Base-by-base conservation (phyloP, 768 basidiomycete genomes). In the Thelephora aurantiotincta region DNA sequence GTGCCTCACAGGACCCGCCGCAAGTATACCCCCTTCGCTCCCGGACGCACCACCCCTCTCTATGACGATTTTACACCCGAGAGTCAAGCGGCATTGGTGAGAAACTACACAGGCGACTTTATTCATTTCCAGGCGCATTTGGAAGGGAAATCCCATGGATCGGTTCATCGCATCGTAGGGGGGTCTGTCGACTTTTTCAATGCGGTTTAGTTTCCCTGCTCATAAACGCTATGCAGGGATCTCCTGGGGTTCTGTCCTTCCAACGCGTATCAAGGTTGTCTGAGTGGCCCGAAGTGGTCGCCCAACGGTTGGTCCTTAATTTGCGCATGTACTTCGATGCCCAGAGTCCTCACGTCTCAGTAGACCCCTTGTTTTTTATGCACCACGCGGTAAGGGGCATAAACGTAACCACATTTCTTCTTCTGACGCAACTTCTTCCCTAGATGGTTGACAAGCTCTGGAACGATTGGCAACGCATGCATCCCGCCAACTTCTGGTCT, bases 391-490 rank as follows among this genome's bases (percentile, higher is more conserved):
- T 65, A 46, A 47, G 60, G 7, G 9, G 43, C 19, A 18, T 20
- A 33, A 35, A 41, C 23, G 37, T 20, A 22, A 36, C 7, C 45
- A 4, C n/a, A 9, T 41, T 14, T 16, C 9, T 2, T 18, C 11
- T 41, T 22, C 18, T 48, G 33, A 52, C 41, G 6, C 13, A 6
- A 11, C 14, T n/a, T 13, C 6, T 43, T n/a, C 12, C 18, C 30
- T 47, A 60, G 60, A 65, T 65, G 64, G 52, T 67, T 43, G 65
- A 66, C 52, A 63, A 63, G 47, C 46, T 66, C n/a, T 67, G 65
- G 65, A 63, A 43, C 46, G 60, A 65, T 44, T 66, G 65, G 65
- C 65, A 67, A 44, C 48, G 50, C 46, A 47, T 46, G 6, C 33
- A 61, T 47, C 26, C 50, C 2, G 43, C 37, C 7, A 66, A 61